Conservation (phyloP, 176 grass and related monocot genomes). For the Typha latifolia region DNA sequence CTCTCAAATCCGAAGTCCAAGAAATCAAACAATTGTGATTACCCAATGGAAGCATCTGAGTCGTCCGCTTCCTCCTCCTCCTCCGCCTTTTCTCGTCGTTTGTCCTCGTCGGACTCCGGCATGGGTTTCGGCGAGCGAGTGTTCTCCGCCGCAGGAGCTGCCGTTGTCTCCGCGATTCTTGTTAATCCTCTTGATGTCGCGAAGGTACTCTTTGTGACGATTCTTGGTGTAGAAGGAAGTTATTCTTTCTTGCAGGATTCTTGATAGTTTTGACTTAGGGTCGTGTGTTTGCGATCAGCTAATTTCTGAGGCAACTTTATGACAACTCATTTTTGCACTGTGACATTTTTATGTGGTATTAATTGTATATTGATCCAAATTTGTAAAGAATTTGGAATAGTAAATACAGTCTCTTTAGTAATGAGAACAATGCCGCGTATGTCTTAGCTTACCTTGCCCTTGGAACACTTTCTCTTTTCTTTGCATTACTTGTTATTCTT, state of each 20-base stretch:
- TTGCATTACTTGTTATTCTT: neutral
- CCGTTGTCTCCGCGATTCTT: slow-evolving; percentile 66
- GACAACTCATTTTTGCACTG: too few relatives aligned
- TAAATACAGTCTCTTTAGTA: too few relatives aligned
- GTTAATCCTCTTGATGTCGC: slow-evolving; percentile 97
- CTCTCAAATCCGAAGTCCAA: too few relatives aligned
- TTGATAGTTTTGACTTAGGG: neutral
- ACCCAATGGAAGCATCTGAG: neutral
- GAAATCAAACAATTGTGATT: neutral
- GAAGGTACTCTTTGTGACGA: slow-evolving; percentile 32
- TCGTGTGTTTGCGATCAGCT: too few relatives aligned
- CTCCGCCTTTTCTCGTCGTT: neutral
- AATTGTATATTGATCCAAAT: too few relatives aligned
- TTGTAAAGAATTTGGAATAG: too few relatives aligned
- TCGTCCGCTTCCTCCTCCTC: slow-evolving; percentile 14
- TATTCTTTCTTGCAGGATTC: neutral
- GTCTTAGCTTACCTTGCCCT: too few relatives aligned
- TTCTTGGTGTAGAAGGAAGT: neutral
- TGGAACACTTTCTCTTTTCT: neutral
- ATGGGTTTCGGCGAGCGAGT: slow-evolving; percentile 63
- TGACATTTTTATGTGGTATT: too few relatives aligned
- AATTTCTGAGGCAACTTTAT: too few relatives aligned
- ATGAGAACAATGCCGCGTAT: too few relatives aligned
- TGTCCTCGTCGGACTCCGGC: slow-evolving; percentile 24
- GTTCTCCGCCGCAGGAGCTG: slow-evolving; percentile 56